Percentiles rank a stretch among this genome's conserved stretches.
Evolutionary conservation across 495 filamentous ascomycete genomes (phyloP).

Genomic region (Umbilicaria muhlenbergii): DNA sequence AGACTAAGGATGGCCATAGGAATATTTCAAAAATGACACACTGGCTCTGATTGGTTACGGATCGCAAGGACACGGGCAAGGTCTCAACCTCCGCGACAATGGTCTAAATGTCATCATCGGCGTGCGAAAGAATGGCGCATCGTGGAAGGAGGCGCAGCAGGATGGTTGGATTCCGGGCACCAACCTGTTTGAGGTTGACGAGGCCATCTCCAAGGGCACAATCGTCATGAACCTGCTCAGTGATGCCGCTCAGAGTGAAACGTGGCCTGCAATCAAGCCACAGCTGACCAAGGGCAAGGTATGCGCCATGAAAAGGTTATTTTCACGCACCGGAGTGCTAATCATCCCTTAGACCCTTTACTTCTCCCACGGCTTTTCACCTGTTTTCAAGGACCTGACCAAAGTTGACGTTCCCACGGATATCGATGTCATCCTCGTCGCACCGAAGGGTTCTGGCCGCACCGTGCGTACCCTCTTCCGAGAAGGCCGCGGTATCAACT

Average conservation of each 20-base stretch:
- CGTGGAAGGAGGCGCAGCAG: slow-evolving; percentile 92
- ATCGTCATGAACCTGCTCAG: slow-evolving; percentile 98
- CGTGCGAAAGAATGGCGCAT: slow-evolving; percentile 93
- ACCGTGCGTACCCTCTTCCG: slow-evolving; percentile 96
- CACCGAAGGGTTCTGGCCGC: slow-evolving; percentile 96
- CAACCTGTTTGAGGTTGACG: slow-evolving; percentile 94
- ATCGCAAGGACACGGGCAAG: slow-evolving; percentile 96
- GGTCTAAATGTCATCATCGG: slow-evolving; percentile 96
- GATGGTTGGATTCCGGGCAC: slow-evolving; percentile 97
- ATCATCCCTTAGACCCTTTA: slow-evolving; percentile 61
- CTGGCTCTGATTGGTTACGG: slow-evolving; percentile 98
- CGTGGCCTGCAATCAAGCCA: slow-evolving; percentile 96
- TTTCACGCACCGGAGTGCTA: slow-evolving; percentile 7
- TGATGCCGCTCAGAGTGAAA: slow-evolving; percentile 95
- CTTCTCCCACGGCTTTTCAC: slow-evolving; percentile 99
- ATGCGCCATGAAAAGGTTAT: slow-evolving; percentile 9
- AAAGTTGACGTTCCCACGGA: slow-evolving; percentile 92
- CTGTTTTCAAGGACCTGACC: slow-evolving; percentile 98
- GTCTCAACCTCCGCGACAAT: slow-evolving; percentile 97
- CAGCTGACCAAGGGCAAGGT: slow-evolving; percentile 96
- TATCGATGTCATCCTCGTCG: slow-evolving; percentile 97
- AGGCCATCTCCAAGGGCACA: slow-evolving; percentile 85
- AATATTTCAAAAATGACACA: slow-evolving; percentile 99
- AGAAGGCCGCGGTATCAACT: slow-evolving; percentile 98
- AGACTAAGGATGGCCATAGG: slow-evolving; percentile 32